Conservation (phyloP, 2,329 filamentous ascomycete genomes). For the Diaporthe australafricana region DNA sequence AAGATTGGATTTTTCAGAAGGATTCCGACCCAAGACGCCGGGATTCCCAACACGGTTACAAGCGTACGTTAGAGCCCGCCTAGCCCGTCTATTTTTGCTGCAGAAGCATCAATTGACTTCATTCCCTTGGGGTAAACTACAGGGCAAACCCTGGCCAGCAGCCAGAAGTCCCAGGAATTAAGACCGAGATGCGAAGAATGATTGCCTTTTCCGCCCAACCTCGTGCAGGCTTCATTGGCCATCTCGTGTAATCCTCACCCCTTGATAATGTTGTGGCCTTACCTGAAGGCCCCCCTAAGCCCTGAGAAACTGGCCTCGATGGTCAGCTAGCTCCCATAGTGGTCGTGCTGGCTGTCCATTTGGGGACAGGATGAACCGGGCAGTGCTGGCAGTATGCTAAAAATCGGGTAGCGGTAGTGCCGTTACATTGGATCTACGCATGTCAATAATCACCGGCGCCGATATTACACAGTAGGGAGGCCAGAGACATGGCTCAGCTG, state of each 20-base stretch:
- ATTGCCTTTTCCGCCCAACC: neutral
- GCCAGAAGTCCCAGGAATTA: neutral
- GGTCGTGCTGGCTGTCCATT: neutral
- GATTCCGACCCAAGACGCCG: neutral
- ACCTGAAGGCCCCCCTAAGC: neutral
- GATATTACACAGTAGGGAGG: neutral
- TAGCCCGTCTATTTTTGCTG: slow-evolving; percentile 21
- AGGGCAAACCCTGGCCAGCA: neutral
- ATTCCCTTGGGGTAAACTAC: neutral
- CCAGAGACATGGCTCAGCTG: neutral
- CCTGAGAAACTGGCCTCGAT: neutral
- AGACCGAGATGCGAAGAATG: neutral
- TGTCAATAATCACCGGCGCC: slow-evolving; percentile 16
- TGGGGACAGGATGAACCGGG: neutral
- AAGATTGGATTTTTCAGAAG: slow-evolving; percentile 8
- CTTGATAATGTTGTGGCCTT: slow-evolving; percentile 5
- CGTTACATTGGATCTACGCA: slow-evolving; percentile 6
- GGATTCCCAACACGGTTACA: slow-evolving; percentile 9
- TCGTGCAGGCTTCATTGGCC: neutral
- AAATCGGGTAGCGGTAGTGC: slow-evolving; percentile 16
- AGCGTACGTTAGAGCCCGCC: slow-evolving; percentile 1
- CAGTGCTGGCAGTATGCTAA: slow-evolving; percentile 10
- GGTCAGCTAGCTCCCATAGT: neutral
- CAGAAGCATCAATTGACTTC: slow-evolving; percentile 22
- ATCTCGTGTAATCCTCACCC: slow-evolving; percentile 15